Base-by-base conservation (phyloP, 148 eudicot species). In the Vaccinium corymbosum region DNA sequence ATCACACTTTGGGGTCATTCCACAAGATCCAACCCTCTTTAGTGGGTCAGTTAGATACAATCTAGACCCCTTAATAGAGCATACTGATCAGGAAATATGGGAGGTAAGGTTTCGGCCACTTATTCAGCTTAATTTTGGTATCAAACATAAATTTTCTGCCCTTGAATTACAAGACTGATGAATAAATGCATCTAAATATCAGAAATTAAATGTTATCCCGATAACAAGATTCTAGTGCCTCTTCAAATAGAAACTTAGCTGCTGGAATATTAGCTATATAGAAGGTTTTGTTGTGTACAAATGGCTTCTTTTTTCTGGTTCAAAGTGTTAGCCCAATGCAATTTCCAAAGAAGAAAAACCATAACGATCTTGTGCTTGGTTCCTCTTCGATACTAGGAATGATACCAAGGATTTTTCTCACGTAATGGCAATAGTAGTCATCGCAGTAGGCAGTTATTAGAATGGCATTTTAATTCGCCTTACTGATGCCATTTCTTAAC, bases 11-110 rank as follows among this genome's bases (percentile, higher is more conserved):
- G 68, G 84, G 19, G 49, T 82, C 51, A 82, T 82, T 51, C 84
- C 84, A 35, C 84, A 82, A 53, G 84, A 82, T 20, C 84, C 84
- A 11, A 82, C 48, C 32, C 84, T 82, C 16, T 82, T 82, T 48
- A 32, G 61, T 82, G 79, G 78, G 38, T 27, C 79, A 5, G 66
- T 82, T 25, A 82, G 84, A 82, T 53, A 71, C 84, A 82, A 82
- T 25, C 61, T 82, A 15, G 84, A 82, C 35, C 78, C 84, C 52
- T 82, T 82, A 10, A 9, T 48, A 14, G 78, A 82, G 71, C 84
- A 82, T 53, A 72, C 29, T 20, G 84, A 82, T 38, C 19, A 71
- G 51, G 84, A 82, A 72, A 82, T 82, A 53, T 82, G 84, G 84
- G 78, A 71, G 84, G 84, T 72, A 82, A 51, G 27, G 32, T 53